A percentile compares a stretch with the other conserved stretches of the same genome.
Evolutionary conservation across 2,329 filamentous ascomycete species (phyloP).

Genomic region (Thyridium curvatum): DNA sequence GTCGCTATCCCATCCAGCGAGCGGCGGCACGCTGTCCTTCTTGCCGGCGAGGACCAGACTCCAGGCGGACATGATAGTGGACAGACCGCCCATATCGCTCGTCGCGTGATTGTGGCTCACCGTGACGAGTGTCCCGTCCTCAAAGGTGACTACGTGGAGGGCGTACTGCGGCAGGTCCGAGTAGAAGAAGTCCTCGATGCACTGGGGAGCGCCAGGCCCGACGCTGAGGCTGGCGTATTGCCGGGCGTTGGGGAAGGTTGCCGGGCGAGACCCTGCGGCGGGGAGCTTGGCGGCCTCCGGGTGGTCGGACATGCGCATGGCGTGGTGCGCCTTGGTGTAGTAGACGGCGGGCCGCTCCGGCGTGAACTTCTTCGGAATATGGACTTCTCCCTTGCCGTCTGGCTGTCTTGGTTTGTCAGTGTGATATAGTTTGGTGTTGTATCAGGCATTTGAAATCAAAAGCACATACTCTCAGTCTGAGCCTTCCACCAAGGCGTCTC

Average conservation of each 20-base stretch:
- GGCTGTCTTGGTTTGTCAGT: neutral
- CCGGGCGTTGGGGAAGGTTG: no score
- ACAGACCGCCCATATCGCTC: conserved; percentile 37
- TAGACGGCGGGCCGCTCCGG: conserved; percentile 28
- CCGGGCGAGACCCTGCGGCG: no score
- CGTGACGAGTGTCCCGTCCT: conserved; percentile 40
- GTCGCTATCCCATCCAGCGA: conserved; percentile 27
- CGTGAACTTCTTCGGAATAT: conserved; percentile 22
- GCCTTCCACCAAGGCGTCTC: conserved; percentile 37
- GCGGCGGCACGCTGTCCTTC: conserved; percentile 29
- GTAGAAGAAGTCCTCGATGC: conserved; percentile 30
- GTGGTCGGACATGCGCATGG: conserved; percentile 31
- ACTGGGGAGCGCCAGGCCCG: conserved; percentile 2
- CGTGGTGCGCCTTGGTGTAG: conserved; percentile 28
- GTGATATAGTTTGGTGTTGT: no score
- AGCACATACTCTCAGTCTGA: conserved; percentile 26
- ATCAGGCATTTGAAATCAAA: no score
- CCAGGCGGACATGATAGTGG: conserved; percentile 38
- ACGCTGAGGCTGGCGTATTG: no score
- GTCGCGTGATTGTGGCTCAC: conserved; percentile 40
- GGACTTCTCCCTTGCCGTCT: conserved; percentile 20
- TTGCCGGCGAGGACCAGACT: conserved; percentile 34
- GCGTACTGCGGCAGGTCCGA: conserved; percentile 37
- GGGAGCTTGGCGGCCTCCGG: conserved; percentile 14
- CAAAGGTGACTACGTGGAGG: conserved; percentile 41